These are phyloP conservation scores for Alternaria brassicicola DNA, from an alignment of 2,329 filamentous ascomycete genomes.

Conservation along the genomic window DNA sequence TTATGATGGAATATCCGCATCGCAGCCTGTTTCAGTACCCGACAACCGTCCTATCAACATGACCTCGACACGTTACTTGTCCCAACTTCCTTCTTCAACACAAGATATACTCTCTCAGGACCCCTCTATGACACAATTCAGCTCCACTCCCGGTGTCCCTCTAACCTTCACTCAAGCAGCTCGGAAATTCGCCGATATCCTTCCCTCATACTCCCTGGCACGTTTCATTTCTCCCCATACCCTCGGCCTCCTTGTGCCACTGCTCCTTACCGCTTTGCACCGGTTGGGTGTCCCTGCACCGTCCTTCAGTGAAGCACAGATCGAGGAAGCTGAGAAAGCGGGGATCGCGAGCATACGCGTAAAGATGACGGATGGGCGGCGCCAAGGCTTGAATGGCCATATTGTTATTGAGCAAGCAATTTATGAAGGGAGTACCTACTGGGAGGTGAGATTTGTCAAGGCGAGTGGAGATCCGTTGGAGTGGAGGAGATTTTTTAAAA, in stretches of 20 bases:
- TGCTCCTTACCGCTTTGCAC: conserved; percentile 81
- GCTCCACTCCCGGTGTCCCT: conserved; percentile 75
- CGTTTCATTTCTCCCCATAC: conserved; percentile 89
- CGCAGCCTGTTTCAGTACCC: conserved; percentile 46
- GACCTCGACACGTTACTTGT: conserved; percentile 30
- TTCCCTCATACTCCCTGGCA: conserved; percentile 84
- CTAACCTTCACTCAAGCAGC: conserved; percentile 88
- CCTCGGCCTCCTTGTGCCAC: conserved; percentile 74
- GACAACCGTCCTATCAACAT: conserved; percentile 12
- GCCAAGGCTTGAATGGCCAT: conserved; percentile 75
- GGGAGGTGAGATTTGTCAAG: conserved; percentile 89
- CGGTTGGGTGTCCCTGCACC: conserved; percentile 81
- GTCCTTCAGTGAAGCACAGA: conserved; percentile 37
- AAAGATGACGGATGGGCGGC: conserved; percentile 73
- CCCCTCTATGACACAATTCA: conserved; percentile 84
- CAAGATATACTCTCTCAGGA: conserved; percentile 77
- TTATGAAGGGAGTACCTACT: conserved; percentile 67
- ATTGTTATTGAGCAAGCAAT: conserved; percentile 75
- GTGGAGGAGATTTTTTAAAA: conserved; percentile 97
- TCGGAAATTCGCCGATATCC: conserved; percentile 85
- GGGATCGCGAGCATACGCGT: conserved; percentile 71
- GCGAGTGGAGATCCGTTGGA: conserved; percentile 94
- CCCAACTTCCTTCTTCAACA: conserved; percentile 45
- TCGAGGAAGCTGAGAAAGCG: conserved; percentile 48
- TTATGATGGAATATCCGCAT: conserved; percentile 42